Conservation (phyloP, 208 protist genomes). For the Porcisia deanei region DNA sequence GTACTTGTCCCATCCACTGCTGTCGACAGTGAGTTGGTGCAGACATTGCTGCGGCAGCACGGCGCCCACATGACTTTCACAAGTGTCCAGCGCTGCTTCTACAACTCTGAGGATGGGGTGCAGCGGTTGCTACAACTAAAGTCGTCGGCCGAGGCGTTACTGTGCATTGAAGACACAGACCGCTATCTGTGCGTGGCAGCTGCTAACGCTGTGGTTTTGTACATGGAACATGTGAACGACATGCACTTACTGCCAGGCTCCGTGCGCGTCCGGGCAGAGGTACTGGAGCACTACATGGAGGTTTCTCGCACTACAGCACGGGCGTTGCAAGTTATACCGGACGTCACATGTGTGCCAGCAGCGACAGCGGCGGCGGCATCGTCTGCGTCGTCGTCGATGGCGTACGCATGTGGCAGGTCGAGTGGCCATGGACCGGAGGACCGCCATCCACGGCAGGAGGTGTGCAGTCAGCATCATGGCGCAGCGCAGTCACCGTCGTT, state of each 20-base stretch:
- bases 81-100: slow-evolving; percentile 71
- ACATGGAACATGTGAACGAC: slow-evolving; percentile 73
- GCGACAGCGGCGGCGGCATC: background rate
- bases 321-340: slow-evolving; percentile 60
- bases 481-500: background rate
- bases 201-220: slow-evolving; percentile 72
- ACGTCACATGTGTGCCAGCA: slow-evolving; percentile 3
- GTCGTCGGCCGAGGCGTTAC: slow-evolving; percentile 36
- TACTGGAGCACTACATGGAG: slow-evolving; percentile 74
- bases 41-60: slow-evolving; percentile 65
- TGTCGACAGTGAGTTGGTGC: slow-evolving; percentile 51
- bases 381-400: background rate
- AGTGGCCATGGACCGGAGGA: background rate
- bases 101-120: slow-evolving; percentile 65
- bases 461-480: background rate
- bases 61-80: slow-evolving; percentile 68
- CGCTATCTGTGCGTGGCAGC: slow-evolving; percentile 83
- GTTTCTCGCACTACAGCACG: slow-evolving; percentile 62
- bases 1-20: slow-evolving; percentile 68
- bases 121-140: slow-evolving; percentile 56
- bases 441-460: background rate
- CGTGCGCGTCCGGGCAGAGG: slow-evolving; percentile 61
- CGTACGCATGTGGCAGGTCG: background rate
- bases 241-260: slow-evolving; percentile 69
- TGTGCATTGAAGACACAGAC: slow-evolving; percentile 58